A percentile compares a stretch with the other conserved stretches of the same genome.
phyloP scores from a whole-genome alignment of 768 basidiomycete species.

The Mycena indigotica region DNA sequence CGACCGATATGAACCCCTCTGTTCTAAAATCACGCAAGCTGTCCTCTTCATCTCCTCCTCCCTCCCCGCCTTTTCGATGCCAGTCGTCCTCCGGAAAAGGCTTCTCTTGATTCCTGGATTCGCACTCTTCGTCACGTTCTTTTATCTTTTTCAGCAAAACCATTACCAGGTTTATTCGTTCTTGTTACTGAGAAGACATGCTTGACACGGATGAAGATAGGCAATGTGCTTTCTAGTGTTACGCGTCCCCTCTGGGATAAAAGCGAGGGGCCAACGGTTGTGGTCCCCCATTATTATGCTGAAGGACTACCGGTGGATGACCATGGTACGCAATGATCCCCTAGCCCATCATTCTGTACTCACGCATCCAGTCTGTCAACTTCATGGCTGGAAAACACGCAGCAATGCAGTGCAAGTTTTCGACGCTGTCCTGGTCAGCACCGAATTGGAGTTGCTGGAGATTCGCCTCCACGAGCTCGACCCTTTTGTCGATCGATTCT shows the following conservation, averaged over 20 bases:
- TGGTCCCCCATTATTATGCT: neutral
- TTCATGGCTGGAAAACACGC: constrained; percentile 59
- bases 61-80: neutral
- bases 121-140: constrained; percentile 31
- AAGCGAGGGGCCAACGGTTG: too few relatives aligned
- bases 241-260: too few relatives aligned
- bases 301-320: neutral
- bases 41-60: too few relatives aligned
- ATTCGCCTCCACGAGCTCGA: constrained; percentile 64
- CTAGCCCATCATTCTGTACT: constrained; percentile 30
- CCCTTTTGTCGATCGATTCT: constrained; percentile 57
- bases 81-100: constrained; percentile 19
- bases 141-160: constrained; percentile 43
- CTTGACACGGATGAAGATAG: neutral
- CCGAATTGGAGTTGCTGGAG: constrained; percentile 64
- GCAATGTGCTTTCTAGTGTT: too few relatives aligned
- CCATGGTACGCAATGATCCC: neutral
- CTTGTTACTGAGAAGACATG: neutral
- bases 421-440: constrained; percentile 64
- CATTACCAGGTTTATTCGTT: constrained; percentile 38
- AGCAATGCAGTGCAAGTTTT: constrained; percentile 42
- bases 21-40: too few relatives aligned
- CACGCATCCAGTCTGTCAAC: constrained; percentile 46
- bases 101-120: constrained; percentile 36
- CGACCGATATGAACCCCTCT: too few relatives aligned